Evolutionary conservation across 1,284 basidiomycete species (phyloP), one percentile per base, ranked within the genome.

Genomic region (Exobasidium cylindrosporum): DNA sequence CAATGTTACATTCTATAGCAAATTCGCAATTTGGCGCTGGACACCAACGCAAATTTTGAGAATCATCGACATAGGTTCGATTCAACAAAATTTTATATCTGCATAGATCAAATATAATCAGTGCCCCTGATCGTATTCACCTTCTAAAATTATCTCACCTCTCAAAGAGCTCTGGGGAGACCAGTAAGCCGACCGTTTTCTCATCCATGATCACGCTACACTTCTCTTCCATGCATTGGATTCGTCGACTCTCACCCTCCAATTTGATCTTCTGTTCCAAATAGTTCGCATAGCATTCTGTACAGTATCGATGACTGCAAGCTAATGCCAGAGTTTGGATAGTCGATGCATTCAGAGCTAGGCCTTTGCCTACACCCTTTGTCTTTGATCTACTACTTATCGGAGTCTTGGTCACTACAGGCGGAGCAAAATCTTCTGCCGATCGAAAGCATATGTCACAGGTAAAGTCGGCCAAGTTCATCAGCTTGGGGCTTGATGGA

Each of bases 191-290:
- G 31, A 78, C 73, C 24, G 75, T 77, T 53, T 61, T 58, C 62
- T 79, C 74, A 62, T 77, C 75, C 10, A 90, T 87, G 58, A 93
- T 85, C 58, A 91, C 83, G 30, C 85, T 84, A 82, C 96, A 99
- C 49, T 87, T 87, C 74, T 89, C 89, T 40, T 89, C 89, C 95
- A 99, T 97, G 83, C 95, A 99, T 65, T 90, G 87, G 66, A 97
- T 87, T 23, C 82, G 77, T 45, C 85, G 83, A 67, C 89, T 87
- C 80, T 97, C 95, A 60, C 89, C 91, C 78, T 98, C 95, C 4
- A 89, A 89, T 66, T 86, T 87, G 76, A 98, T 87, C 84, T 98
- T 97, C 71, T 88, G 87, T 47, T 84, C 83, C 56, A 90, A 80
- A 80, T 97, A 97, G 53, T 89, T 87, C 54, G 82, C 82, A 89